phyloP scores from a whole-genome alignment of 345 rosid genomes.

The Moricandia moricandioides region DNA sequence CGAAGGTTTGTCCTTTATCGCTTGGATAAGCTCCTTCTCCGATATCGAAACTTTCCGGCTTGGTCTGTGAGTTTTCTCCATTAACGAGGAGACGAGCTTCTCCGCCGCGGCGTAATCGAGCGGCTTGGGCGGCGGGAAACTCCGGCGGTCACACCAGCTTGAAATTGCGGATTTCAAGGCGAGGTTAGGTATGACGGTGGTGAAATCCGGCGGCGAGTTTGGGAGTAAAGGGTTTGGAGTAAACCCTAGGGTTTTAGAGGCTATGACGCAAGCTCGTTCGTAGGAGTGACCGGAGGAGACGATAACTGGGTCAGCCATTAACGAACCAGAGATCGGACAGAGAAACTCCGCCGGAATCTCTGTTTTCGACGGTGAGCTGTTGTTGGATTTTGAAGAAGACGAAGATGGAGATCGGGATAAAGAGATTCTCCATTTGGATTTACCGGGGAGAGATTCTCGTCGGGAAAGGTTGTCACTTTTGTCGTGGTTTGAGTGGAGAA shows the following conservation, averaged over 20 bases:
- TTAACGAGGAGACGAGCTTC: constrained; percentile 43
- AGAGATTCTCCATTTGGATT: constrained; percentile 54
- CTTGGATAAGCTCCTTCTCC: constrained; percentile 39
- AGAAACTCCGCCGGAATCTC: constrained; percentile 56
- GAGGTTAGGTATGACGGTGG: constrained; percentile 71
- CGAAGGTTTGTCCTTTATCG: constrained; percentile 41
- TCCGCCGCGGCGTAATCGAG: constrained; percentile 50
- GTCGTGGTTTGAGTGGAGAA: constrained; percentile 33
- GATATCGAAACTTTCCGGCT: constrained; percentile 14
- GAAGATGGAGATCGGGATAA: constrained; percentile 42
- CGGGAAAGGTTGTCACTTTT: constrained; percentile 19
- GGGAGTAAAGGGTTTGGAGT: constrained; percentile 41
- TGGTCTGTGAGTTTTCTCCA: constrained; percentile 24
- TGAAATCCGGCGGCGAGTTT: constrained; percentile 59
- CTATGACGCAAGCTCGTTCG: constrained; percentile 62
- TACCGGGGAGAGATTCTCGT: constrained; percentile 15
- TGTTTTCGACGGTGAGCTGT: constrained; percentile 13
- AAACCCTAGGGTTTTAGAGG: constrained; percentile 57
- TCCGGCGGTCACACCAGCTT: constrained; percentile 56
- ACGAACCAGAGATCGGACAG: constrained; percentile 66
- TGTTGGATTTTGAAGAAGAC: constrained; percentile 15
- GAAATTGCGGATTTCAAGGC: constrained; percentile 74
- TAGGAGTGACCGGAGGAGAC: constrained; percentile 92
- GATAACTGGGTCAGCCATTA: constrained; percentile 86
- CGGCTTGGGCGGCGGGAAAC: constrained; percentile 50